These are phyloP conservation scores for Hibiscus syriacus DNA, from an alignment of 345 rosid species.

Conservation along the genomic window DNA sequence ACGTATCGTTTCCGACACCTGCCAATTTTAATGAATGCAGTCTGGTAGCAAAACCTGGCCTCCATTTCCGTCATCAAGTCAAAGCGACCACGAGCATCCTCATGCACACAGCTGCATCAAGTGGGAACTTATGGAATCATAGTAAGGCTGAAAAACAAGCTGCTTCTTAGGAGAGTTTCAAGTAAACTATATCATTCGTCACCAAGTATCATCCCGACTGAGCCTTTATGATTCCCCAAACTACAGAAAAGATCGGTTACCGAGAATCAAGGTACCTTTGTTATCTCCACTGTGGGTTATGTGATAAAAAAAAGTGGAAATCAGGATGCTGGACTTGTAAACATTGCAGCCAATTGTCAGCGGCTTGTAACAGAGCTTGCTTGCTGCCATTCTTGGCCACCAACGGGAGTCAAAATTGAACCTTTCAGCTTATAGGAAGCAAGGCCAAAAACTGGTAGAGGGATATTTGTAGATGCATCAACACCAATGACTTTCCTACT, in stretches of 20 bases:
- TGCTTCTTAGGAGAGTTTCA: neutral
- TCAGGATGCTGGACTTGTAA: conserved; percentile 46
- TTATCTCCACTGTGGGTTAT: conserved; percentile 33
- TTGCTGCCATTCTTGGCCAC: conserved; percentile 34
- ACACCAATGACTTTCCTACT: conserved; percentile 27
- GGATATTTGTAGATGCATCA: conserved; percentile 30
- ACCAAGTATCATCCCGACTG: conserved; percentile 4
- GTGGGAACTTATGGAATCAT: neutral
- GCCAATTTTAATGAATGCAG: neutral
- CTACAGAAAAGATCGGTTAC: neutral
- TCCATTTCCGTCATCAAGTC: neutral
- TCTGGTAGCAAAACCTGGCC: neutral
- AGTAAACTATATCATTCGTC: too few species aligned
- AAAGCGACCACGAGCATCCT: too few species aligned
- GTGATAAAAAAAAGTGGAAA: conserved; percentile 43
- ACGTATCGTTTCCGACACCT: neutral
- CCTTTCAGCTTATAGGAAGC: conserved; percentile 61
- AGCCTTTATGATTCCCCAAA: conserved; percentile 1
- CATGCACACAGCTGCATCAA: neutral
- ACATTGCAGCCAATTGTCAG: conserved; percentile 41
- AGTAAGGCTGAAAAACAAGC: neutral
- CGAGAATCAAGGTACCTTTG: neutral
- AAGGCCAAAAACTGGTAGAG: conserved; percentile 63
- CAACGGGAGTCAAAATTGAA: conserved; percentile 46
- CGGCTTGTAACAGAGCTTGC: conserved; percentile 32